Evolutionary conservation across 23 red algal species (phyloP), one percentile per base, ranked within the genome.

Genomic region (Pyropia haitanensis): DNA sequence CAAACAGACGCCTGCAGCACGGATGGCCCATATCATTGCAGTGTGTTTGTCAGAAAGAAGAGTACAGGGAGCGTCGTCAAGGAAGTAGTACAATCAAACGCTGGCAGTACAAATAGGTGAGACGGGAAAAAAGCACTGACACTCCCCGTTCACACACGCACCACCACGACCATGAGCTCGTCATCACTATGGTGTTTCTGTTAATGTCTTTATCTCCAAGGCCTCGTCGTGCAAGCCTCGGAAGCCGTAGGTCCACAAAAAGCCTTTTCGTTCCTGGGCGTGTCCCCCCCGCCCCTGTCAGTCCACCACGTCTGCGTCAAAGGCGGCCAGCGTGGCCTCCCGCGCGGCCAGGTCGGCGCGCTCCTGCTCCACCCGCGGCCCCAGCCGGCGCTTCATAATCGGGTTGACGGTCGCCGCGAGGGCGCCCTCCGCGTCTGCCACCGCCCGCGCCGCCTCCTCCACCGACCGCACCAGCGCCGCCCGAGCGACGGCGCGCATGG

Each of bases 381-480:
- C 34, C 49, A 76, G 57, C 1, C 81, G 61, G 18, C 76, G 60
- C 60, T 65, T 75, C 53, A 87, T 28, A 28, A 76, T 58, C 18
- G 63, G 71, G 52, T 87, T 87, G 25, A 72, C 64, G 8, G 62
- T 72, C 30, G 53, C 63, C 63, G 58, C 72, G 28, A 72, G 70
- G 63, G 60, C 33, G 14, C 30, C 81, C 70, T 75, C 71, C 72
- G 75, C 58, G 20, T 87, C 58, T 19, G 51, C 51, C 74, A 87
- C 75, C 65, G 75, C 75, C 24, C 50, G 64, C 53, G 74, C 70
- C 34, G 75, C 64, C 57, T 75, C 81, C 30, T 68, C 55, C 33
- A 87, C 76, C 61, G 53, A 70, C 51, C 68, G 61, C 49, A 70
- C 81, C 19, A 87, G 54, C n/a, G 67, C 76, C 14, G 71, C 16